Conservation (phyloP, 495 filamentous ascomycete genomes). For the Darksidea phi region DNA sequence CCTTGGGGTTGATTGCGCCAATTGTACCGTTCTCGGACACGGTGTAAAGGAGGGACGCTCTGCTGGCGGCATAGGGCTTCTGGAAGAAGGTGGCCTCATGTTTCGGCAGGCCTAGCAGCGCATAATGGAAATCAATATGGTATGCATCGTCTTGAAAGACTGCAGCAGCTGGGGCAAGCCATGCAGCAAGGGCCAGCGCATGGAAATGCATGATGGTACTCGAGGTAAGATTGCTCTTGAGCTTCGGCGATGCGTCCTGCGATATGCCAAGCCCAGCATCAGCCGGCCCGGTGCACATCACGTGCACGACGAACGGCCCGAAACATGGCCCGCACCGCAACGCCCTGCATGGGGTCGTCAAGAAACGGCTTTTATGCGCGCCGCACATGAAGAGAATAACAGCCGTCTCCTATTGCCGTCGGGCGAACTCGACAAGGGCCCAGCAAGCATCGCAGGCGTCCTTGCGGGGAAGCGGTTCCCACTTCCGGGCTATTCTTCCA, state of each 20-base stretch:
- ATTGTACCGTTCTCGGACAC: slow-evolving; percentile 76
- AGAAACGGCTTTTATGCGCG: no score
- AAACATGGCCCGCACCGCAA: no score
- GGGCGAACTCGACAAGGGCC: no score
- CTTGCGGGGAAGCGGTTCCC: no score
- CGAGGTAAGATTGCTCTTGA: background rate
- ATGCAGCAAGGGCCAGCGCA: slow-evolving; percentile 29
- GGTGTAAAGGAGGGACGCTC: slow-evolving; percentile 88
- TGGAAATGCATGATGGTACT: slow-evolving; percentile 31
- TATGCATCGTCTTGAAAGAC: slow-evolving; percentile 90
- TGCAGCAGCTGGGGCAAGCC: slow-evolving; percentile 50
- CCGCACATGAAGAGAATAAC: no score
- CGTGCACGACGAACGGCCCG: no score
- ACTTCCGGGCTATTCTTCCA: no score
- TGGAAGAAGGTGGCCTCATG: slow-evolving; percentile 91
- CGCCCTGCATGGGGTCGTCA: no score
- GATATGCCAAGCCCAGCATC: background rate
- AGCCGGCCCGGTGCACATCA: no score
- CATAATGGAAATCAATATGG: slow-evolving; percentile 89
- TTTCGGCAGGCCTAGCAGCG: slow-evolving; percentile 79
- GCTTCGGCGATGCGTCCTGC: background rate
- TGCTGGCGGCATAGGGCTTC: slow-evolving; percentile 72
- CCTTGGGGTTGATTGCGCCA: slow-evolving; percentile 85
- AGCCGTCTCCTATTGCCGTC: no score
- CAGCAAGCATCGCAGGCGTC: no score